phyloP scores from a whole-genome alignment of 371 early-diverging fungal genomes.

The Coemansia sp. region DNA sequence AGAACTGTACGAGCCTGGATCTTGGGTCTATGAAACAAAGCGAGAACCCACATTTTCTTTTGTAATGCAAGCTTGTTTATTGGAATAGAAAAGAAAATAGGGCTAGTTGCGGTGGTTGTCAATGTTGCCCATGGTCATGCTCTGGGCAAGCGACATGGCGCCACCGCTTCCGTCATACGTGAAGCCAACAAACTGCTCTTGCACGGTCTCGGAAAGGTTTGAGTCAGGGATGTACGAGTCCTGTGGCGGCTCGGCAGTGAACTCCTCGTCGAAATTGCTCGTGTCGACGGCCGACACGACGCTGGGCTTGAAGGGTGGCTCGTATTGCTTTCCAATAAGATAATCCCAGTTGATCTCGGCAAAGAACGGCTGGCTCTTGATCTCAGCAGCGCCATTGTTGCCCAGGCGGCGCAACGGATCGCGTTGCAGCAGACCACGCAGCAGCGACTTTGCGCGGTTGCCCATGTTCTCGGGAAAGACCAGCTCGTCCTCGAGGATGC shows the following conservation, averaged over 20 bases:
- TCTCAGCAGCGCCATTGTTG: conserved; percentile 78
- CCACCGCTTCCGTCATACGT: conserved; percentile 72
- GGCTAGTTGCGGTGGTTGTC: conserved; percentile 35
- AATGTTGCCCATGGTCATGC: conserved; percentile 51
- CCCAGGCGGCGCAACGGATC: conserved; percentile 85
- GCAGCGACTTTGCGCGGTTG: conserved; percentile 67
- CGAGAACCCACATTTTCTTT: background rate
- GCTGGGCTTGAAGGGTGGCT: conserved; percentile 92
- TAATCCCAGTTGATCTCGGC: conserved; percentile 89
- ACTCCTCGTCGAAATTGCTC: conserved; percentile 94
- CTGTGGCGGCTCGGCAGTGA: conserved; percentile 83
- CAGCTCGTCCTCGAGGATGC: conserved; percentile 82
- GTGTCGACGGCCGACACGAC: conserved; percentile 85
- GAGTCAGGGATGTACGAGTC: conserved; percentile 84
- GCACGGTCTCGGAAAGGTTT: conserved; percentile 82
- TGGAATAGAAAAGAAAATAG: background rate
- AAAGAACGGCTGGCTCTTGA: conserved; percentile 91
- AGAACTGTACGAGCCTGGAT: background rate
- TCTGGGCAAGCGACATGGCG: conserved; percentile 56
- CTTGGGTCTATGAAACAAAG: background rate
- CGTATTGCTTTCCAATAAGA: conserved; percentile 78
- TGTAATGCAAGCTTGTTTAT: background rate
- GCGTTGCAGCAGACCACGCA: conserved; percentile 76
- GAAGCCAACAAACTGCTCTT: conserved; percentile 95
- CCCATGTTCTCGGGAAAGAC: conserved; percentile 83